Conservation (phyloP, 768 basidiomycete genomes). For the Collybia mongolica region DNA sequence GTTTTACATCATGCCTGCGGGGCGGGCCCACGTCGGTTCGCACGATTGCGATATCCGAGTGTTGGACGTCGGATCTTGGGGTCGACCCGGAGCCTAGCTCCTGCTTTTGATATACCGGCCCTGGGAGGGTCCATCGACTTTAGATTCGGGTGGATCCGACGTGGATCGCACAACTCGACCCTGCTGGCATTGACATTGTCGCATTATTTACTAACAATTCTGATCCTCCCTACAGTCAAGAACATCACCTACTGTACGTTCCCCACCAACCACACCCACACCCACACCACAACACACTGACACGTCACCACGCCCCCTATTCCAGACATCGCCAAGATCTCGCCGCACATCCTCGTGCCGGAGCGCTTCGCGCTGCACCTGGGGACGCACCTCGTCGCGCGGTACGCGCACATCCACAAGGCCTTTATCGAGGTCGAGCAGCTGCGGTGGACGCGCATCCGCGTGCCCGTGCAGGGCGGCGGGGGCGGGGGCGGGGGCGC, state of each 20-base stretch:
- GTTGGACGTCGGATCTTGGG: no score
- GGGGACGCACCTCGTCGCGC: slow-evolving; percentile 77
- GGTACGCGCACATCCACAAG: slow-evolving; percentile 74
- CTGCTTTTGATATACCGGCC: no score
- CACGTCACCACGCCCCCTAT: no score
- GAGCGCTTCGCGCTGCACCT: slow-evolving; percentile 89
- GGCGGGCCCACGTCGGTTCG: no score
- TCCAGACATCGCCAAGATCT: slow-evolving; percentile 82
- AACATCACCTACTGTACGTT: slow-evolving; percentile 63
- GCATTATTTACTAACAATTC: no score
- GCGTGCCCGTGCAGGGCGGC: slow-evolving; percentile 38
- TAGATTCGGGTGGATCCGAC: no score
- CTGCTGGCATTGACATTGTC: no score
- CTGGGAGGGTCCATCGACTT: no score
- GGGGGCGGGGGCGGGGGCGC: slow-evolving; percentile 27
- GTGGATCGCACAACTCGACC: no score
- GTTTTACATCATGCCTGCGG: not conserved
- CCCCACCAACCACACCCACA: not conserved
- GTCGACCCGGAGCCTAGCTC: no score
- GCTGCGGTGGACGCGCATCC: slow-evolving; percentile 82
- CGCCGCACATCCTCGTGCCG: slow-evolving; percentile 80
- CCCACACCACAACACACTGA: no score
- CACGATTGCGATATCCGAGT: no score
- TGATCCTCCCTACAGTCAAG: slow-evolving; percentile 45
- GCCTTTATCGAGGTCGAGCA: slow-evolving; percentile 72